These are phyloP conservation scores for Verticillium longisporum DNA, from an alignment of 2,329 filamentous ascomycete species.

Conservation along the genomic window DNA sequence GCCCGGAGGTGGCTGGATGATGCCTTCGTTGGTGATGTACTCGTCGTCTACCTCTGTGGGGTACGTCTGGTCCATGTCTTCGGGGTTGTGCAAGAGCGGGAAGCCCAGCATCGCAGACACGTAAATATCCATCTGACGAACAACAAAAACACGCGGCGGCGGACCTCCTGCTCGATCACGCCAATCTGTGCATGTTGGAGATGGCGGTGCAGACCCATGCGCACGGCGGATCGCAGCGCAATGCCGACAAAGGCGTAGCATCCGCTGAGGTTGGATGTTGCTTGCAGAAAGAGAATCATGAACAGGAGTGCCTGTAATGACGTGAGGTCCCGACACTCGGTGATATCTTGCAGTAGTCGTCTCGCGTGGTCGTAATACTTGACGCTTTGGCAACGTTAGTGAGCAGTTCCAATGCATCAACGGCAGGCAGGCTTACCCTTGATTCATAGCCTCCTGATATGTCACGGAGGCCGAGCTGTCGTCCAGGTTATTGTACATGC, in stretches of 20 bases:
- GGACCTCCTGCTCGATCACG: slow-evolving; percentile 56
- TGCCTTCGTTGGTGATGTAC: slow-evolving; percentile 53
- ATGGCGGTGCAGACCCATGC: slow-evolving; percentile 71
- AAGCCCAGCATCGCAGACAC: slow-evolving; percentile 62
- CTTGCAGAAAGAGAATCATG: slow-evolving; percentile 75
- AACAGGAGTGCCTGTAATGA: slow-evolving; percentile 72
- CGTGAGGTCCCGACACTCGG: slow-evolving; percentile 65
- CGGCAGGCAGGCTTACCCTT: slow-evolving; percentile 39
- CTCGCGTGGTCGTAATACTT: slow-evolving; percentile 69
- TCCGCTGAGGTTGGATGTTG: slow-evolving; percentile 69
- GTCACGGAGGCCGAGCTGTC: slow-evolving; percentile 39
- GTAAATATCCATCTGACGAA: slow-evolving; percentile 65
- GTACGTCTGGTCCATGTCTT: slow-evolving; percentile 61
- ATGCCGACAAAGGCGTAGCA: slow-evolving; percentile 79
- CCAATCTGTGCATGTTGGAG: slow-evolving; percentile 57
- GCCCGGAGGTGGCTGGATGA: slow-evolving; percentile 47
- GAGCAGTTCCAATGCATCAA: not conserved
- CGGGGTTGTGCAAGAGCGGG: slow-evolving; percentile 53
- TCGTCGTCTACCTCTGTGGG: slow-evolving; percentile 62
- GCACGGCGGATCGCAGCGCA: slow-evolving; percentile 66
- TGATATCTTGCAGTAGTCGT: slow-evolving; percentile 56
- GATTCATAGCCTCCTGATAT: slow-evolving; percentile 45
- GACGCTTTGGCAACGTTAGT: slow-evolving; percentile 40
- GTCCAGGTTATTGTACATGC: slow-evolving; percentile 59
- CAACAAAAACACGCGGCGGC: slow-evolving; percentile 61